A percentile compares a stretch with the other conserved stretches of the same genome.
Evolutionary conservation across 73 alveolate species (phyloP).

Genomic region (Paramecium sexaurelia): DNA sequence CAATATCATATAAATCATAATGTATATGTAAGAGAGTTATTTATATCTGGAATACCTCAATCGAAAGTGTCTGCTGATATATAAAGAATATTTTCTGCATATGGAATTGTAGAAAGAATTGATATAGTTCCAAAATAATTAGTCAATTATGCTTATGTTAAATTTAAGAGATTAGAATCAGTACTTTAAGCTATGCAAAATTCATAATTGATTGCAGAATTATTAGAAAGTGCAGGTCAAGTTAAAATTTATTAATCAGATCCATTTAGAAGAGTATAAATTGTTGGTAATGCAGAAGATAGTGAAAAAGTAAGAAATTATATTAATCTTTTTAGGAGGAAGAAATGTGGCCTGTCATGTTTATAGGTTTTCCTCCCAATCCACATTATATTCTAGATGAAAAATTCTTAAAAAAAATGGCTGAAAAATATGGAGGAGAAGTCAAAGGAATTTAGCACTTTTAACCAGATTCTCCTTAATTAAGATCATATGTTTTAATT

Average conservation of each 20-base stretch:
- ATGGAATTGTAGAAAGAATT: conserved; percentile 36
- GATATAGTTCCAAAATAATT: conserved; percentile 35
- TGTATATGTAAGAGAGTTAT: conserved; percentile 28
- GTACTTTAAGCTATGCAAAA: neutral
- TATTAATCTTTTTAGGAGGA: neutral
- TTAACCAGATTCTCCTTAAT: conserved; percentile 23
- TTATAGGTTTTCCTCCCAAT: conserved; percentile 47
- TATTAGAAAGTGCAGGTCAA: conserved; percentile 44
- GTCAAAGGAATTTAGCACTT: conserved; percentile 21
- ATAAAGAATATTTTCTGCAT: conserved; percentile 26
- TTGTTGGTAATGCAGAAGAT: conserved; percentile 57
- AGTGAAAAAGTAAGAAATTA: neutral
- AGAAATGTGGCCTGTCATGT: conserved; percentile 51
- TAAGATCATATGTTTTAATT: conserved; percentile 7
- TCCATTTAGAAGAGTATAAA: conserved; percentile 49
- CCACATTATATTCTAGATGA: neutral
- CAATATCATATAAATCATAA: conserved; percentile 5
- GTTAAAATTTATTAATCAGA: conserved; percentile 43
- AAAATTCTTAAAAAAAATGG: conserved; percentile 1
- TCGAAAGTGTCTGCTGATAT: neutral
- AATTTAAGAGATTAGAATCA: conserved; percentile 42
- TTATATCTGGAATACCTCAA: conserved; percentile 57
- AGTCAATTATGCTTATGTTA: conserved; percentile 53
- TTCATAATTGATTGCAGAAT: neutral
- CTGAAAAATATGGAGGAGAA: conserved; percentile 50